Evolutionary conservation across 2,329 filamentous ascomycete genomes (phyloP), one percentile per base, ranked within the genome.

Genomic region (Ophiostoma piceae): DNA sequence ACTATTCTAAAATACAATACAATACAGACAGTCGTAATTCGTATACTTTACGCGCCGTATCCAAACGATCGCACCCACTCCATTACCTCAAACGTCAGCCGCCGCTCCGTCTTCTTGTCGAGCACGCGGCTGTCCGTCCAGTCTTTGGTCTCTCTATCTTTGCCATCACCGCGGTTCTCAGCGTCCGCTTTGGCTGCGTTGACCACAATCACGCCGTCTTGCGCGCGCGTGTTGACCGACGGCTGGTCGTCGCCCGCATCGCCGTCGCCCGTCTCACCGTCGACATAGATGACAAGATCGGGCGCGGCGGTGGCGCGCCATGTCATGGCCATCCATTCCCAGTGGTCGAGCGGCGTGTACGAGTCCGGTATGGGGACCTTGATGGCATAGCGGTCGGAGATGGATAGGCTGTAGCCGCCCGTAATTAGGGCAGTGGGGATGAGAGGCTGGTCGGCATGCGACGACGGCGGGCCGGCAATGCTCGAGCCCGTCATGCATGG

Each of bases 241-340:
- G 70, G 60, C 11, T 41, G 60, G 7, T 41, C 47, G n/a, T n/a
- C 51, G 14, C 19, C 9, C 4, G 51, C 51, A 11, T 19, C 16
- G 4, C n/a, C 37, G 8, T 16, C 64, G 64, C 9, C 64, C 37
- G 64, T 6, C 19, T 66, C 65, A 22, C 60, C 14, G 62, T 74
- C 72, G 8, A 68, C 72, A 32, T 90, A 92, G 37, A 95, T 83
- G 0, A 90, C 90, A 65, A 94, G 80, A 78, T 98, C 94, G 0
- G 94, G 88, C 0, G 91, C 92, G 0, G 94, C 84, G 69, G 92
- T 90, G 11, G 92, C 92, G 11, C 94, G 88, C 94, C 94, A 98
- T 29, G 97, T 85, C 62, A 91, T 94, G 47, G 94, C 94, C 83
- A 95, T 92, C 94, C 94, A 98, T 78, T 96, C 91, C 93, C 94